Evolutionary conservation across 1,284 basidiomycete species (phyloP), one percentile per base, ranked within the genome.

Genomic region (Neolentinus lepideus): DNA sequence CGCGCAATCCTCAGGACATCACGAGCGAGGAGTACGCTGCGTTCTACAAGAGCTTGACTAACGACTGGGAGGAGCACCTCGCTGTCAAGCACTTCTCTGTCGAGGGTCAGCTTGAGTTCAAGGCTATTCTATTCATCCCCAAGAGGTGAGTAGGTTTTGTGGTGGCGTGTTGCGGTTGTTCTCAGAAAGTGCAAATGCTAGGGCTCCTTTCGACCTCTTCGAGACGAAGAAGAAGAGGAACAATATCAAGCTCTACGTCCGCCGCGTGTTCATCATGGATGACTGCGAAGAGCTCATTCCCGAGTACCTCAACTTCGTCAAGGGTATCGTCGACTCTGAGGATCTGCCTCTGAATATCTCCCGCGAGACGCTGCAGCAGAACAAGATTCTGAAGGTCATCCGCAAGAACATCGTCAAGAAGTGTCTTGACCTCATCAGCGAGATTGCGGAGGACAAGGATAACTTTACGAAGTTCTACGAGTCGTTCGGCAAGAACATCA

Each of bases 201-300:
- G 92, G 61, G 94, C 94, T 48, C 94, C 96, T 56, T 99, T 99
- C 75, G 97, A 99, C 71, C 88, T 99, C 74, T 99, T 99, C 77
- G 97, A 99, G 83, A 92, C 91, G 64, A 99, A 99, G 91, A 99
- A 99, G 92, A 99, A 99, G 88, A 92, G 96, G 70, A 98, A 98
- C 86, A 99, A 98, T 90, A 98, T 99, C 84, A 99, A 99, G 82
- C 94, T 99, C 73, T 99, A 99, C 74, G 97, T 99, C 66, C 94
- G 97, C 79, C 94, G 97, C 59, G 96, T 99, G 67, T 99, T 99
- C 83, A 99, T 99, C 83, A 98, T 97, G 92, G 96, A 99, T 77
- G 96, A 99, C 78, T 98, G 95, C 73, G 97, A 99, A 79, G 97
- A 99, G 69, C 80, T 99, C 71, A 98, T 99, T 70, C 97, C 97